A percentile compares a stretch with the other conserved stretches of the same genome.
phyloP scores from a whole-genome alignment of 2,329 filamentous ascomycete species.

The Aspergillus luchuensis region DNA sequence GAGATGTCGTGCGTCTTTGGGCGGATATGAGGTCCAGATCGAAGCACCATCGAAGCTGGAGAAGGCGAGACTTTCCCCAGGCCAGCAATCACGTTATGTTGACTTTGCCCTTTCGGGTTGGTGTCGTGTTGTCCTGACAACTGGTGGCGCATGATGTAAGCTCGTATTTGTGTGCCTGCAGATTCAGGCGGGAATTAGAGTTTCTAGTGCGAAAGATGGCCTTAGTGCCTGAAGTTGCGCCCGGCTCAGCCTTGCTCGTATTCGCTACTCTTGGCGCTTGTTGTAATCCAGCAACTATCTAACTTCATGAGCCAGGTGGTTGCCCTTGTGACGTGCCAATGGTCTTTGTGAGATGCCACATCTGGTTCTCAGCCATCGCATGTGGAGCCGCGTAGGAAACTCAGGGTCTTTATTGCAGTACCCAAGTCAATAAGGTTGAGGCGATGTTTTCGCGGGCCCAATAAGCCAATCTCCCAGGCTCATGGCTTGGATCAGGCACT shows the following conservation, averaged over 20 bases:
- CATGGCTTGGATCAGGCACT: not conserved
- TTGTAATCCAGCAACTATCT: not conserved
- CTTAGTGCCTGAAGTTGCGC: not conserved
- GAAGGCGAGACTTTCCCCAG: constrained; percentile 2
- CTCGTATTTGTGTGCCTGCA: not conserved
- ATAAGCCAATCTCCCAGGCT: not conserved
- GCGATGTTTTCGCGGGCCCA: not conserved
- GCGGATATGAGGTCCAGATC: not conserved
- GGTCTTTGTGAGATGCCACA: too few relatives aligned
- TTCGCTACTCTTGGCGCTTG: constrained; percentile 11
- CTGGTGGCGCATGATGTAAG: not conserved
- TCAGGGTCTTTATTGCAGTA: not conserved
- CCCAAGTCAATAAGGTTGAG: not conserved
- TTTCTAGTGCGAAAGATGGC: not conserved
- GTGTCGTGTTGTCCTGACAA: constrained; percentile 17
- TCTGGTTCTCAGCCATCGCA: not conserved
- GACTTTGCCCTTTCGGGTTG: constrained; percentile 15
- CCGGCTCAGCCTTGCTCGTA: constrained; percentile 20
- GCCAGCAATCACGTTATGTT: constrained; percentile 15
- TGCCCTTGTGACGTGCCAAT: not conserved
- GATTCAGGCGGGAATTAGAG: too few relatives aligned
- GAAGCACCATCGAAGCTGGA: constrained; percentile 7
- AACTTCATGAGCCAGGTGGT: too few relatives aligned
- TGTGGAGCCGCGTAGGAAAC: not conserved
- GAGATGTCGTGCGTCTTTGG: not conserved